Evolutionary conservation across 306 rosid species (phyloP).

Genomic region (Potentilla sterilis): DNA sequence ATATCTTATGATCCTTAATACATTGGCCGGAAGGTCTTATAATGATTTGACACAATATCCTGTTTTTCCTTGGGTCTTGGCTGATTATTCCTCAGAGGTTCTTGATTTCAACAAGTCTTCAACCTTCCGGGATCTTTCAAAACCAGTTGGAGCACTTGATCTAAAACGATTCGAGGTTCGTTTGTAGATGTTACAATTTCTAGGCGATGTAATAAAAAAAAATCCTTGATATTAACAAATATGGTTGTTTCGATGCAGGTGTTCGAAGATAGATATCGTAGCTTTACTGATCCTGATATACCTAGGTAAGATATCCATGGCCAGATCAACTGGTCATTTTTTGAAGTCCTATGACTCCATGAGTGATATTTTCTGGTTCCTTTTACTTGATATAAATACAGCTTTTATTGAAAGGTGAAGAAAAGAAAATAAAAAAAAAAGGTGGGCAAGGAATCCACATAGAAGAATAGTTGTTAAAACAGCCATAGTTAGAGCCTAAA

Average conservation of each 20-base stretch:
- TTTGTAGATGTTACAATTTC: slow-evolving; percentile 13
- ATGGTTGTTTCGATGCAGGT: slow-evolving; percentile 48
- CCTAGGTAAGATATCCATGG: slow-evolving; percentile 59
- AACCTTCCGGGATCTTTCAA: slow-evolving; percentile 92
- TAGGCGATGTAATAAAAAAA: slow-evolving; percentile 3
- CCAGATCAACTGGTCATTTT: slow-evolving; percentile 16
- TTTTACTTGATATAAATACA: not conserved
- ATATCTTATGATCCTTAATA: slow-evolving; percentile 90
- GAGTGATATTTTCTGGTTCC: not conserved
- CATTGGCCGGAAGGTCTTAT: slow-evolving; percentile 92
- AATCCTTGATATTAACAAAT: slow-evolving; percentile 14
- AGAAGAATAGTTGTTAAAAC: too few species aligned
- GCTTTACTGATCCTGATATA: slow-evolving; percentile 93
- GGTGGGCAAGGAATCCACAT: too few species aligned
- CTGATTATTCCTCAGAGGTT: slow-evolving; percentile 89
- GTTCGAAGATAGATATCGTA: slow-evolving; percentile 97
- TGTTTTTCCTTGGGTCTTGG: slow-evolving; percentile 94
- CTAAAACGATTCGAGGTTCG: slow-evolving; percentile 85
- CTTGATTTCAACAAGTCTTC: slow-evolving; percentile 94
- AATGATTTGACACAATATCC: slow-evolving; percentile 98
- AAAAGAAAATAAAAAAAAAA: too few species aligned
- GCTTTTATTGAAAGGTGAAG: too few species aligned
- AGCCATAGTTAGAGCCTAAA: too few species aligned
- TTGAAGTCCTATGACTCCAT: not conserved
- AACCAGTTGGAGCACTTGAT: slow-evolving; percentile 94